Evolutionary conservation across 1,284 basidiomycete genomes (phyloP).

Genomic region (Leucoagaricus sp.): DNA sequence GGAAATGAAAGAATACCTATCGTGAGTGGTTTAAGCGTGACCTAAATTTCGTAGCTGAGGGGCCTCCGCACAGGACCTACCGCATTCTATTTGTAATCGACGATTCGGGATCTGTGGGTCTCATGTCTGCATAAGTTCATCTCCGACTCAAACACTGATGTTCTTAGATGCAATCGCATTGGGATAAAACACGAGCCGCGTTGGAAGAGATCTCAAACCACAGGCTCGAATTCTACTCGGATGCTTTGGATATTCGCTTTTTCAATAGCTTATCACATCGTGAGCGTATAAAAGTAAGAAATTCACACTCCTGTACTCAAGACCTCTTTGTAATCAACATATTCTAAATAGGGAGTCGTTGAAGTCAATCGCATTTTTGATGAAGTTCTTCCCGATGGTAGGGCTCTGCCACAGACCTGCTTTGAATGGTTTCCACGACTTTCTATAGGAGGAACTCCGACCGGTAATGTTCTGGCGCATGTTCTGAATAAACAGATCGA

Average conservation of each 20-base stretch:
- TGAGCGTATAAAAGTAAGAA: not conserved
- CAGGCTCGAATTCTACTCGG: slow-evolving; percentile 24
- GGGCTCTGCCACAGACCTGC: not conserved
- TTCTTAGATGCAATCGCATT: slow-evolving; percentile 20
- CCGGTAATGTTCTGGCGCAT: slow-evolving; percentile 21
- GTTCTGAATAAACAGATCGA: slow-evolving; percentile 23
- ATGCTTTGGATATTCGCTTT: slow-evolving; percentile 28
- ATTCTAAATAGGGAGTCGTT: not conserved
- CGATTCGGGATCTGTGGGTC: slow-evolving; percentile 26
- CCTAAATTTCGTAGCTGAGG: not conserved
- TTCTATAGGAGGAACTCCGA: slow-evolving; percentile 23
- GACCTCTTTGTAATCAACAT: not conserved
- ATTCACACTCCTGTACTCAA: not conserved
- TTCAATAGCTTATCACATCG: slow-evolving; percentile 20
- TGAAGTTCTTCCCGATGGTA: not conserved
- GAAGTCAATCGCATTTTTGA: not conserved
- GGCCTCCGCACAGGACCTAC: slow-evolving; percentile 21
- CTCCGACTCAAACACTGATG: too few species aligned
- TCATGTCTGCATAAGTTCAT: not conserved
- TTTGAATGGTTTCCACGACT: not conserved
- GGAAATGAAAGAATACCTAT: slow-evolving; percentile 26
- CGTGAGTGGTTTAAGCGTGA: slow-evolving; percentile 18
- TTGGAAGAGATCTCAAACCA: slow-evolving; percentile 28
- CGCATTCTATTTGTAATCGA: slow-evolving; percentile 31
- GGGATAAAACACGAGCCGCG: slow-evolving; percentile 28